Base-by-base conservation (phyloP, 495 filamentous ascomycete genomes). In the Sabuloglossum arenarium region DNA sequence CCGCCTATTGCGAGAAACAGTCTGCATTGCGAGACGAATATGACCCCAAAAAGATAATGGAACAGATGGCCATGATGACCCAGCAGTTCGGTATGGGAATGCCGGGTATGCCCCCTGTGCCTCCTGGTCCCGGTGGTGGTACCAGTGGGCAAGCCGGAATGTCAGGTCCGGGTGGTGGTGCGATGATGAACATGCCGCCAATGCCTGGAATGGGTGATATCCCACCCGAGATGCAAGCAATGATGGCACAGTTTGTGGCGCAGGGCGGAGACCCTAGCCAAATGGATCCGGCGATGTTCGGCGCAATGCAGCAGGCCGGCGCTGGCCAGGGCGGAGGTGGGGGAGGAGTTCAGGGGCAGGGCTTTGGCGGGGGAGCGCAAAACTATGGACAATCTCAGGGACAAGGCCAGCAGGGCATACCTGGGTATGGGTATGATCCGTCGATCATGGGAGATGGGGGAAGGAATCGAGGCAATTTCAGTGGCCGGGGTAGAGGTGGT, bases 1-100 rank as follows among this genome's bases (percentile, higher is more conserved):
- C 89, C 28, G 79, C 86, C 58, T 98, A 97, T 68, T 89, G 89
- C 29, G 68, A 88, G 58, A 93, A 93, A 62, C 93, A 97, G 64
- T 80, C 86, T 56, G 73, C 75, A 4, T 70, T 94, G 56, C 76
- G 84, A 19, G 79, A 78, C 55, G 84, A 87, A 58, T 69, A 73
- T 45, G 80, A 80, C 56, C 83, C 86, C 59, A 90, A 88, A 69
- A 85, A 85, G 65, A 84, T 94, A 68, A 78, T 88, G 69, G 84
- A 89, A 61, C 81, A 91, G 47, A 86, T 95, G 79, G 84, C 87
- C 64, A 82, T 79, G 67, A 88, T 94, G 75, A 51, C 47, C 47
- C 47, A 51, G 47, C 47, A 51, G 16, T 68, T 84, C 53, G 75
- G 69, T 19, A 88, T 88, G 78, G 80, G 75, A 12, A 79, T 85